Evolutionary conservation across 345 rosid species (phyloP), one percentile per base, ranked within the genome.

Genomic region (Salix udensis): DNA sequence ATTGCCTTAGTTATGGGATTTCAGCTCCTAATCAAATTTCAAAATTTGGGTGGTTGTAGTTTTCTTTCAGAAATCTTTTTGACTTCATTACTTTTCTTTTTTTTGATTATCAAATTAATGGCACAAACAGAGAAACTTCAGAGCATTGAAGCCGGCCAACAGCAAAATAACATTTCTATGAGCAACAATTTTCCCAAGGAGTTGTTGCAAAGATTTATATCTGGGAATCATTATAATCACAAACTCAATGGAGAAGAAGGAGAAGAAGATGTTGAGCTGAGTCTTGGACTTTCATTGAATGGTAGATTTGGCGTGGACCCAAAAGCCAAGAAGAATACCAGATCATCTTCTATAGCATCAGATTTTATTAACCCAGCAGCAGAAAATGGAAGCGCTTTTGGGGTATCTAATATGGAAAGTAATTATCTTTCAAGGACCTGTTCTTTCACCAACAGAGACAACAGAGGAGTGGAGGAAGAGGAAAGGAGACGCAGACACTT

Each of bases 291-390:
- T 6, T 94, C 96, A 34, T 76, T 90, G 67, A 91, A 91, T 72
- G 98, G 98, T 44, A 87, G 88, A 52, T 94, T 94, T 70, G 97
- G 98, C 37, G 90, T 91, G 11, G 92, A 94, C 85, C 94, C 91
- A 39, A 83, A 78, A 34, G 84, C 88, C 52, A 86, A 86, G 39
- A 85, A 80, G 77, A 87, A 88, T 21, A 61, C 58, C 1, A 78
- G 93, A 77, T 87, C 93, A 30, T 86, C 89, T 69, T 91, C 97
- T 23, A 89, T 88, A 28, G 87, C 90, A 16, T 87, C 91, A 16
- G 91, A 89, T 46, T 83, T 89, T 79, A 62, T 85, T 62, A 79
- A 76, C 84, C 82, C 85, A 18, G 30, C 58, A 23, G 46, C 52
- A 58, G 85, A 64, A 42, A 74, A 67, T 50, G 80, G 68, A 53